Conservation (phyloP, 2,329 filamentous ascomycete species). For the Geosmithia putterillii region DNA sequence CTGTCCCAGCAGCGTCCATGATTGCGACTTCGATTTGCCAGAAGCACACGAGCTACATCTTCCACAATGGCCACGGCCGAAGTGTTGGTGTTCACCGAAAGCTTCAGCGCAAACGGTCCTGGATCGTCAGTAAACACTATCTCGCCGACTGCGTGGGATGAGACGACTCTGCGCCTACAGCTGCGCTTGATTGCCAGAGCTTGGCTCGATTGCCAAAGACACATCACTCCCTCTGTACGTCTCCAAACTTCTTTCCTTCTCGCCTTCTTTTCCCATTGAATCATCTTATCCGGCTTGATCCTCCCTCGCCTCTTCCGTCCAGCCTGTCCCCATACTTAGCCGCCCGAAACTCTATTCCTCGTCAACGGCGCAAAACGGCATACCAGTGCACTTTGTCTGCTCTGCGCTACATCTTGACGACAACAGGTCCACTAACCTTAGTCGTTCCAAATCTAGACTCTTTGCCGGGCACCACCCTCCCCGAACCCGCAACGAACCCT, state of each 20-base stretch:
- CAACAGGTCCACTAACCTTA: not conserved
- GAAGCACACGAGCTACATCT: slow-evolving; percentile 29
- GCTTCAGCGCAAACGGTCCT: slow-evolving; percentile 27
- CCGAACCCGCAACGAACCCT: not conserved
- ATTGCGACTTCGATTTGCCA: slow-evolving; percentile 26
- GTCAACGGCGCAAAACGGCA: not conserved
- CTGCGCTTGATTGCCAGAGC: slow-evolving; percentile 19
- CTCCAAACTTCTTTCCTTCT: slow-evolving; percentile 2
- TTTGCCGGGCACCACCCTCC: not conserved
- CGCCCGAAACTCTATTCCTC: not conserved
- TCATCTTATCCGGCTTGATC: not conserved
- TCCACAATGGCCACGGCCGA: slow-evolving; percentile 42
- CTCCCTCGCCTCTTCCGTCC: not conserved
- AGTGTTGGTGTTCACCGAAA: slow-evolving; percentile 29
- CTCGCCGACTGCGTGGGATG: slow-evolving; percentile 15
- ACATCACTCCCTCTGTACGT: slow-evolving; percentile 7
- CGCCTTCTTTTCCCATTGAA: not conserved
- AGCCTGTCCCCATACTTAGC: not conserved
- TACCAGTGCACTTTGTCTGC: not conserved
- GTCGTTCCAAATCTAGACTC: not conserved
- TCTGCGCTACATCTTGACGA: not conserved
- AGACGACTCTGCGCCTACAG: slow-evolving; percentile 11
- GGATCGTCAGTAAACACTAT: slow-evolving; percentile 19
- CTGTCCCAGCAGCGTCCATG: slow-evolving; percentile 33
- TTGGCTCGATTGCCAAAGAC: slow-evolving; percentile 13